Evolutionary conservation across 2,329 filamentous ascomycete genomes (phyloP), one percentile per base, ranked within the genome.

Genomic region (Phoma sp.): DNA sequence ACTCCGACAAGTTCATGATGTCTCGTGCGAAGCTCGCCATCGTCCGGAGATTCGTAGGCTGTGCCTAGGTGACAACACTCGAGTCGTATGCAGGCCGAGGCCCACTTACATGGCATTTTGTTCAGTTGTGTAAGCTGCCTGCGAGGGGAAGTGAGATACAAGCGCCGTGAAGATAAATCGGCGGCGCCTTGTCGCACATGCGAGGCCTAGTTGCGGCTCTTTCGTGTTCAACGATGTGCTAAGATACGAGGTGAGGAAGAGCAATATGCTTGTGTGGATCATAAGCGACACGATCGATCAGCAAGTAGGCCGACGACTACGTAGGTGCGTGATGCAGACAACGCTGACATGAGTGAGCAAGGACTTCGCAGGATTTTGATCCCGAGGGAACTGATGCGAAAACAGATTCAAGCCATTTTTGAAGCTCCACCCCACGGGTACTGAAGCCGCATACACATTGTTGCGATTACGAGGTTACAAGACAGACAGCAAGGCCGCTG

Each of bases 261-360:
- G 39, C 20, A 28, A 26, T 9, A 45, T 49, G 45, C 51, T 32
- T 54, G 51, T 49, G 45, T 43, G 39, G 45, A 48, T 54, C 51
- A 34, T 34, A 20, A 18, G 28, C 29, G 5, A 25, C 23, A 33
- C 28, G 28, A 17, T 33, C 15, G 28, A 25, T 39, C 39, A 42
- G 17, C 28, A 17, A 10, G 3, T 6, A 4, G 18, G 12, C n/a
- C 6, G 6, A 23, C 7, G 20, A 10, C 26, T 15, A 5, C 10
- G 20, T 10, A 25, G 17, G 2, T 21, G 33, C 33, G 20, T 4
- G 18, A 12, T 36, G 18, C 5, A 25, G 23, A 25, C 15, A 17
- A 29, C 12, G 12, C 28, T 29, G 28, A 29, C 15, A 6, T 32
- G 6, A 42, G 28, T 20, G 1, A 14, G 18, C 14, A 42, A 18